Evolutionary conservation across 139 green algal species (phyloP).

Genomic region (Tetraselmis chui): DNA sequence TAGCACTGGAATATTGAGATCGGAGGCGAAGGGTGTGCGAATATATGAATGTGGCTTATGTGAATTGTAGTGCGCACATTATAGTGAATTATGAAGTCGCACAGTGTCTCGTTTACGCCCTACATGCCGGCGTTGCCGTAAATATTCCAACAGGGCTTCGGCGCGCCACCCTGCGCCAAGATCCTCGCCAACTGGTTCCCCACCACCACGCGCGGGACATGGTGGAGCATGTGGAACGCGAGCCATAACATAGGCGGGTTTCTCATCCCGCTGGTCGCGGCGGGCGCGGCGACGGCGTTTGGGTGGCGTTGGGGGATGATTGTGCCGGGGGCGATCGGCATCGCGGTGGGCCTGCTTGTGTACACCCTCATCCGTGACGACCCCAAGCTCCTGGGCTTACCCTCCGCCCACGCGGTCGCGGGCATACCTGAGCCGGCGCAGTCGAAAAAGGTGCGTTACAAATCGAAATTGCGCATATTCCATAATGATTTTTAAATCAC

Average conservation of each 20-base stretch:
- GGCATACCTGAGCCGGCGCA: not conserved
- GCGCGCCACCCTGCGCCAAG: not conserved
- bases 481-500: too few relatives aligned
- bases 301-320: constrained; percentile 50
- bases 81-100: too few relatives aligned
- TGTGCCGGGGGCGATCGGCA: not conserved
- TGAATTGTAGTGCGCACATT: too few relatives aligned
- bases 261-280: not conserved
- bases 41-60: too few relatives aligned
- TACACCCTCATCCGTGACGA: not conserved
- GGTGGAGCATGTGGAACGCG: constrained; percentile 4
- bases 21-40: too few relatives aligned
- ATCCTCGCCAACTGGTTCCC: not conserved
- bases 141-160: constrained; percentile 4
- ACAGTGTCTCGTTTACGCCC: too few relatives aligned
- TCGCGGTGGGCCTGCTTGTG: constrained; percentile 4
- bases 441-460: not conserved
- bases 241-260: not conserved
- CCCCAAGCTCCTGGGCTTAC: not conserved
- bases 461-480: too few relatives aligned
- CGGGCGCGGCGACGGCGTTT: constrained; percentile 37
- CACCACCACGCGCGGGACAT: not conserved
- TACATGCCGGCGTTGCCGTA: too few relatives aligned
- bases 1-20: too few relatives aligned
- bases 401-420: not conserved